phyloP scores from a whole-genome alignment of 208 protist species.

The Acanthamoeba pearcei region DNA sequence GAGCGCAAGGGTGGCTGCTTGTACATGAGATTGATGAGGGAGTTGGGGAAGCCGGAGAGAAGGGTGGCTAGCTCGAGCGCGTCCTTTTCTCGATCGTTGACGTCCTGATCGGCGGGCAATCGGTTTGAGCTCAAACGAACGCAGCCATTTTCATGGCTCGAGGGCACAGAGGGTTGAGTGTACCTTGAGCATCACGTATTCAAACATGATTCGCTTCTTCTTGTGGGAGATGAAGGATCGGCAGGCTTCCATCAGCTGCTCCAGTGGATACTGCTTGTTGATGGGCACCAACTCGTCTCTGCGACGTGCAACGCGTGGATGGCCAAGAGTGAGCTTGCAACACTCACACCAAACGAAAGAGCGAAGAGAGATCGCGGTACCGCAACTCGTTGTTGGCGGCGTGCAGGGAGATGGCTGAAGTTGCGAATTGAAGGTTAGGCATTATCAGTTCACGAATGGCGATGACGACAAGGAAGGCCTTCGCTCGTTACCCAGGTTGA shows the following conservation, averaged over 20 bases:
- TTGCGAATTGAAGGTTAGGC: not conserved
- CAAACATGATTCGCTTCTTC: slow-evolving; percentile 61
- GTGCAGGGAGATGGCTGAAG: slow-evolving; percentile 18
- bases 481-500: not conserved
- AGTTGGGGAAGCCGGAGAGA: not conserved
- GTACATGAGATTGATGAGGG: slow-evolving; percentile 46
- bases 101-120: not conserved
- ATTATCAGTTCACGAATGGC: too few relatives aligned
- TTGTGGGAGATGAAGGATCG: not conserved
- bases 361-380: not conserved
- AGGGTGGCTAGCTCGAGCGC: slow-evolving; percentile 49
- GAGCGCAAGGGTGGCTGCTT: not conserved
- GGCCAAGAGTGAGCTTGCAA: too few relatives aligned
- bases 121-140: too few relatives aligned
- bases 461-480: not conserved
- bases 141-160: too few relatives aligned
- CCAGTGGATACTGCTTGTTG: slow-evolving; percentile 62
- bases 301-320: not conserved
- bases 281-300: slow-evolving; percentile 41
- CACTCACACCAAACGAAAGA: too few relatives aligned
- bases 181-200: slow-evolving; percentile 66
- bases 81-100: slow-evolving; percentile 25
- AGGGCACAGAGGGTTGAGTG: not conserved
- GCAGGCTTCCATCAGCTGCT: slow-evolving; percentile 27
- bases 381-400: slow-evolving; percentile 4